phyloP scores from a whole-genome alignment of 2,329 filamentous ascomycete species.

The Amauroascus verrucosus region DNA sequence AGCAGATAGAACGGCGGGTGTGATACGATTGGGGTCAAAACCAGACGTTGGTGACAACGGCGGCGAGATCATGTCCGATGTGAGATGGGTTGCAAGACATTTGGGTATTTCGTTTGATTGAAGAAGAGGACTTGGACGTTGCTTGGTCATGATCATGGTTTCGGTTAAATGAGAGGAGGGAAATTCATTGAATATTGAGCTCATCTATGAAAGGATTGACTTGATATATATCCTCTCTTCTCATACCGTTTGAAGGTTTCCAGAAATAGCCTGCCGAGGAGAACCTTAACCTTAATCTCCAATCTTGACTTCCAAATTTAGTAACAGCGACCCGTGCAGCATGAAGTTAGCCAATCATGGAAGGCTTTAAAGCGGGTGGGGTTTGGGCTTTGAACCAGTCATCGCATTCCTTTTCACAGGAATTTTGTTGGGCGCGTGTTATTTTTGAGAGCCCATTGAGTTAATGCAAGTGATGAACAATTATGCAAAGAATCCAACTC shows the following conservation, averaged over 20 bases:
- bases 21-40: constrained; percentile 26
- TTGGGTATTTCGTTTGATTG: background rate
- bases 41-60: constrained; percentile 33
- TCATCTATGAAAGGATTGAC: no score
- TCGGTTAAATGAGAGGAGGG: background rate
- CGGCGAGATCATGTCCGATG: constrained; percentile 34
- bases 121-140: background rate
- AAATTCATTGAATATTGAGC: background rate
- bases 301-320: no score
- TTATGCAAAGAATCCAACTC: no score
- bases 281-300: constrained; percentile 7
- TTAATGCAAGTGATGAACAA: no score
- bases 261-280: constrained; percentile 2
- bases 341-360: background rate
- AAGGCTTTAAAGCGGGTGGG: background rate
- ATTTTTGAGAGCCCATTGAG: no score
- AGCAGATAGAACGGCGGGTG: constrained; percentile 30
- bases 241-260: background rate
- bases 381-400: no score
- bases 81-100: constrained; percentile 18
- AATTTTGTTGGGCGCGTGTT: no score
- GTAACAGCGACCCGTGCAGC: no score
- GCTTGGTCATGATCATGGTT: background rate
- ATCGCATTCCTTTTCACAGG: no score
- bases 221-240: no score